Percentiles rank a stretch among this genome's conserved stretches.
Conservation (phyloP, 2,329 filamentous ascomycete species). For the Exophiala sideris region DNA sequence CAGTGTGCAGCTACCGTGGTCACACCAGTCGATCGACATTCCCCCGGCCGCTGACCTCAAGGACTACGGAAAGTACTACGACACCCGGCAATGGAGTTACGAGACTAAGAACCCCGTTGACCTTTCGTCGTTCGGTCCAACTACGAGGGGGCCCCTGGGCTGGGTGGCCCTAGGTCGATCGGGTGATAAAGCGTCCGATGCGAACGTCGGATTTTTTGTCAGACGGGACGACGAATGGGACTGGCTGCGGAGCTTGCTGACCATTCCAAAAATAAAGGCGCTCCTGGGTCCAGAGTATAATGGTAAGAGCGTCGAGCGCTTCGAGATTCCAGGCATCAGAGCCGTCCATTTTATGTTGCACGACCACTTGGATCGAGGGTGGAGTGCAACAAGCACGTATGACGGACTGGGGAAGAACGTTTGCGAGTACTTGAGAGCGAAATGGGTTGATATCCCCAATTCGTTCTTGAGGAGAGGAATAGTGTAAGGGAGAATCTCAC, state of each 20-base stretch:
- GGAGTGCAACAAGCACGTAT: slow-evolving; percentile 7
- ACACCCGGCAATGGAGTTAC: background rate
- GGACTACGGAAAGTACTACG: slow-evolving; percentile 13
- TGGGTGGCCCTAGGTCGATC: slow-evolving; percentile 43
- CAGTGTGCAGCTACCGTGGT: no score
- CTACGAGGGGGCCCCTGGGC: slow-evolving; percentile 35
- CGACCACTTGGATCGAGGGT: slow-evolving; percentile 21
- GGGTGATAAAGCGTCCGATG: slow-evolving; percentile 38
- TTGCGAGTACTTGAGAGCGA: slow-evolving; percentile 19
- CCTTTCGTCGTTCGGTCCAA: slow-evolving; percentile 26
- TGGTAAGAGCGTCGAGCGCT: slow-evolving; percentile 12
- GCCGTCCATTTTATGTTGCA: slow-evolving; percentile 23
- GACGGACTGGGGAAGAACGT: slow-evolving; percentile 21
- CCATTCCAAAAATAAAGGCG: slow-evolving; percentile 32
- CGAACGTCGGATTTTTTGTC: slow-evolving; percentile 41
- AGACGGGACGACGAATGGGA: slow-evolving; percentile 24
- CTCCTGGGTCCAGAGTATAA: slow-evolving; percentile 12
- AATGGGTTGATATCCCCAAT: slow-evolving; percentile 14
- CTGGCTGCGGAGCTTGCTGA: slow-evolving; percentile 41
- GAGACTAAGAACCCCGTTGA: background rate
- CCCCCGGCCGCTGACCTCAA: background rate
- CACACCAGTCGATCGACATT: no score
- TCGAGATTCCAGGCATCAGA: slow-evolving; percentile 12
- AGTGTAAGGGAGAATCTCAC: no score
- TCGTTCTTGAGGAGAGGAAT: no score